A percentile compares a stretch with the other conserved stretches of the same genome.
Conservation (phyloP, 768 basidiomycete species). For the Amylocystis lapponica region DNA sequence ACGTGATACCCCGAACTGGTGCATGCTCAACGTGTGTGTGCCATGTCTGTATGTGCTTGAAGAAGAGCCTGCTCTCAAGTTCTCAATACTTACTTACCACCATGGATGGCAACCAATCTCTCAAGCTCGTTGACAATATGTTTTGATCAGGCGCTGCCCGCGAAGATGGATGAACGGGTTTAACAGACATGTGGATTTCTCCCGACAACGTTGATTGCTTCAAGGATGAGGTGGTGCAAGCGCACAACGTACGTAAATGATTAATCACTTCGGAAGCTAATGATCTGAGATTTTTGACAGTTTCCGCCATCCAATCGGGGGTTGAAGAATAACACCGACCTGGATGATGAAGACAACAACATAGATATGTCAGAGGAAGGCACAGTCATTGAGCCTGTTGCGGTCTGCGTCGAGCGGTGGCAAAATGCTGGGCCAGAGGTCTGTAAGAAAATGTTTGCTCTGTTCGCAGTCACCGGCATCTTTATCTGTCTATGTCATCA, state of each 20-base stretch:
- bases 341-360: too few species aligned
- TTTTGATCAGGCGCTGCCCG: not conserved
- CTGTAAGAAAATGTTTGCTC: slow-evolving; percentile 17
- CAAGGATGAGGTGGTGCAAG: slow-evolving; percentile 21
- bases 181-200: slow-evolving; percentile 6
- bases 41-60: slow-evolving; percentile 18
- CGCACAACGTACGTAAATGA: too few species aligned
- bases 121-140: slow-evolving; percentile 11
- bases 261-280: too few species aligned
- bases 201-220: slow-evolving; percentile 12
- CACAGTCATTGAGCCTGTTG: not conserved
- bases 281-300: too few species aligned
- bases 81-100: slow-evolving; percentile 14
- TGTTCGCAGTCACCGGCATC: slow-evolving; percentile 16
- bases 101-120: slow-evolving; percentile 17
- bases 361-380: not conserved
- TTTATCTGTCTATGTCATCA: slow-evolving; percentile 18
- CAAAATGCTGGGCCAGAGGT: slow-evolving; percentile 9
- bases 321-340: too few species aligned
- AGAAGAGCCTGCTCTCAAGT: slow-evolving; percentile 6
- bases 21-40: slow-evolving; percentile 21
- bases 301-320: too few species aligned
- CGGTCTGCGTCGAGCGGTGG: slow-evolving; percentile 14
- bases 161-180: not conserved
- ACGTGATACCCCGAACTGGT: slow-evolving; percentile 16